Evolutionary conservation across 2,329 filamentous ascomycete genomes (phyloP).

Genomic region (Delphinella strobiligena): DNA sequence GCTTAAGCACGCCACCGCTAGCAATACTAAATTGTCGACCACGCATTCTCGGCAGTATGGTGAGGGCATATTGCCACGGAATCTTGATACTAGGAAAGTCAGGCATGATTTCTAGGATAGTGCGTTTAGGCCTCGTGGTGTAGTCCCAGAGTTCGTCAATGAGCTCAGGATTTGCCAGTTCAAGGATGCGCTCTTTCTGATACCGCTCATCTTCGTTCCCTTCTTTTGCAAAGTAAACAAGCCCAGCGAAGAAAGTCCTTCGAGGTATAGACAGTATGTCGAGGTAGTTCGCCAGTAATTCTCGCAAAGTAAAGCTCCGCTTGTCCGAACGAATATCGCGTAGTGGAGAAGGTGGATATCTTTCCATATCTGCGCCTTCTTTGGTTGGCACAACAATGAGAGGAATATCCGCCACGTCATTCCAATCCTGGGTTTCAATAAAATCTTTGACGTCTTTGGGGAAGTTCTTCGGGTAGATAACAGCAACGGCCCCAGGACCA

Average conservation of each 20-base stretch:
- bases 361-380: constrained; percentile 18
- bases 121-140: constrained; percentile 76
- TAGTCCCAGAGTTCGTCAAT: constrained; percentile 95
- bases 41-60: constrained; percentile 70
- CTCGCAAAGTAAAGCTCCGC: constrained; percentile 50
- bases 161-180: constrained; percentile 68
- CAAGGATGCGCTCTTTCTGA: constrained; percentile 69
- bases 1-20: constrained; percentile 46
- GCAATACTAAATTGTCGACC: constrained; percentile 90
- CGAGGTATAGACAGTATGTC: constrained; percentile 85
- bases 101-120: constrained; percentile 81
- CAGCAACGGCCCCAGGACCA: constrained; percentile 65
- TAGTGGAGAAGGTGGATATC: constrained; percentile 24
- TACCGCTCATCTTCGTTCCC: constrained; percentile 32
- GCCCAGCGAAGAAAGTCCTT: constrained; percentile 69
- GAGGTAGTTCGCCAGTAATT: constrained; percentile 67
- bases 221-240: constrained; percentile 64
- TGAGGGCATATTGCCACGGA: constrained; percentile 59
- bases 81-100: constrained; percentile 80
- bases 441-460: constrained; percentile 66
- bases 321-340: constrained; percentile 28
- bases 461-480: constrained; percentile 81
- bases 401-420: constrained; percentile 54
- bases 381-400: constrained; percentile 41
- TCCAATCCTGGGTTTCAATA: constrained; percentile 70